Base-by-base conservation (phyloP, 73 alveolate genomes). In the Paraurostyla sp. region DNA sequence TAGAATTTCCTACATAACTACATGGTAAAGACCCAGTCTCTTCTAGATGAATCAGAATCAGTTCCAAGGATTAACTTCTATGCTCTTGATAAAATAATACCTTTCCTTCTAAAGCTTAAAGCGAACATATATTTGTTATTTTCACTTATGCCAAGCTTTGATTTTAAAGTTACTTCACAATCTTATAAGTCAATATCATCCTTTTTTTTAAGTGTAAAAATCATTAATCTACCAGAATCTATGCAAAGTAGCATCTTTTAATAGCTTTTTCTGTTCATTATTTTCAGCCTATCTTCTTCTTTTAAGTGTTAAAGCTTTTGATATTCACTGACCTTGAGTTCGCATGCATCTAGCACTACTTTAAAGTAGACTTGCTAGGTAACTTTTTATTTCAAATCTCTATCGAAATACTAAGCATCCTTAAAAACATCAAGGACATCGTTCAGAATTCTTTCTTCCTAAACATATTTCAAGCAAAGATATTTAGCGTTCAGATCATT, bases 221-320 rank as follows among this genome's bases (percentile, higher is more conserved):
- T 73, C 71, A 73, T 43, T 2, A 73, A 46, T 73, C 86, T 73
- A 3, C 86, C 86, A 46, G 86, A 73, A 56, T 73, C 86, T n/a
- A 73, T 73, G 56, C 86, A 73, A 23, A 73, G 71, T 15, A 73
- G 51, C 71, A 49, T 49, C 27, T 73, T 73, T 49, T 73, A 45
- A 73, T 73, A 73, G 9, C 51, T 20, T 48, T 73, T 45, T 49
- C 46, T 73, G n/a, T 27, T 36, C 43, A 73, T 45, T 22, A 33
- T 13, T 48, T 43, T 48, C 23, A 49, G 27, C 27, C 42, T 73
- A 13, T 48, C 43, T 7, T 43, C 71, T 25, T 73, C 86, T 16
- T 22, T 15, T 50, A 73, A 13, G 27, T 45, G 25, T 43, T 43
- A 27, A 22, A 48, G 9, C 32, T 32, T 73, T 29, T 73, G 9